These are phyloP conservation scores for Haematococcus sp. DNA, from an alignment of 139 green algal genomes.

Conservation along the genomic window DNA sequence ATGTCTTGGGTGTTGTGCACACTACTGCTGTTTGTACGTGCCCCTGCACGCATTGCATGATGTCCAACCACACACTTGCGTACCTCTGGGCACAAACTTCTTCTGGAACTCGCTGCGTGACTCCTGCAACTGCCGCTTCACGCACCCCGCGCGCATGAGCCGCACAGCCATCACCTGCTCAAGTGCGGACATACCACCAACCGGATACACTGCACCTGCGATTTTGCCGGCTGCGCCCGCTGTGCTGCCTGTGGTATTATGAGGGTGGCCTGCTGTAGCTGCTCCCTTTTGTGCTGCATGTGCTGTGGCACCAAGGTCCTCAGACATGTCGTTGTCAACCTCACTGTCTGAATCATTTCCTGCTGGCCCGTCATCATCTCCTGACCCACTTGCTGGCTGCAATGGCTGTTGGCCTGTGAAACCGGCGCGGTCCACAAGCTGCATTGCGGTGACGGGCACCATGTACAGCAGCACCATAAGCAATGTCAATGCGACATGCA, in stretches of 20 bases:
- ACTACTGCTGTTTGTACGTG: background rate
- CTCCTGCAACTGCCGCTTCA: slow-evolving; percentile 30
- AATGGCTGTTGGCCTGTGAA: background rate
- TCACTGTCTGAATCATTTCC: too few relatives aligned
- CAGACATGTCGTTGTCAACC: too few relatives aligned
- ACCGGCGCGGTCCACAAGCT: slow-evolving; percentile 4
- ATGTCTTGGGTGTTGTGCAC: too few relatives aligned
- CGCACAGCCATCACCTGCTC: slow-evolving; percentile 23
- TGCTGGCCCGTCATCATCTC: too few relatives aligned
- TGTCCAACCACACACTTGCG: background rate
- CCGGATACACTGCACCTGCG: background rate
- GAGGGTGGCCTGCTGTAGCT: background rate
- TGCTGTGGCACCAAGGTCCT: too few relatives aligned
- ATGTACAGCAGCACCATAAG: too few relatives aligned
- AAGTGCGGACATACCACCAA: background rate
- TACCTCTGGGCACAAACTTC: slow-evolving; percentile 16
- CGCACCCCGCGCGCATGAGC: slow-evolving; percentile 33
- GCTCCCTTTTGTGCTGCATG: too few relatives aligned
- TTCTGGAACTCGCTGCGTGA: slow-evolving; percentile 26
- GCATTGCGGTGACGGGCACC: too few relatives aligned
- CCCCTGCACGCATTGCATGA: background rate
- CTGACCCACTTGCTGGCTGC: too few relatives aligned
- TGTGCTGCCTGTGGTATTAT: background rate
- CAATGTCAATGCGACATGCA: too few relatives aligned
- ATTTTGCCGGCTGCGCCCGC: background rate